These are phyloP conservation scores for Saturnispora sanitii DNA, from an alignment of 805 yeast genomes.

Conservation along the genomic window DNA sequence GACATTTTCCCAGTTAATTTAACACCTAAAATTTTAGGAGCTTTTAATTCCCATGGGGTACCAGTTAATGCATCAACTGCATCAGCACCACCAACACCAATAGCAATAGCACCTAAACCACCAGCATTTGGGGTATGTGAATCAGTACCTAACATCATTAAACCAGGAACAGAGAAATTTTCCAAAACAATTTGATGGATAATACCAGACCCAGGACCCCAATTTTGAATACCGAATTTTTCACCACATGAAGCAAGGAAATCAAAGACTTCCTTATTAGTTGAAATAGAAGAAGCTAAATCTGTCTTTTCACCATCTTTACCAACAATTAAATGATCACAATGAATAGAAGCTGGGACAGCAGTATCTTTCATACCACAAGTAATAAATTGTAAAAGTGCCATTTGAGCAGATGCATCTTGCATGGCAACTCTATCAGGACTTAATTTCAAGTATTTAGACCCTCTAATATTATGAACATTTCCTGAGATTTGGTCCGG, in stretches of 20 bases:
- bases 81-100: conserved; percentile 99
- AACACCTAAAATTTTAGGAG: conserved; percentile 92
- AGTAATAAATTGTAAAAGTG: conserved; percentile 90
- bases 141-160: conserved; percentile 92
- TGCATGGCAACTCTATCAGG: conserved; percentile 99
- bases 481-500: conserved; percentile 71
- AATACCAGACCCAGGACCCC: conserved; percentile 99
- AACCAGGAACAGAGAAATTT: conserved; percentile 97
- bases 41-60: conserved; percentile 95
- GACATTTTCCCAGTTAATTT: conserved; percentile 83
- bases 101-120: conserved; percentile 95
- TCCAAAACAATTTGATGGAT: conserved; percentile 95
- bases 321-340: conserved; percentile 97
- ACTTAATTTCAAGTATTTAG: conserved; percentile 83
- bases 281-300: conserved; percentile 73
- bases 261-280: conserved; percentile 91
- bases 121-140: conserved; percentile 98
- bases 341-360: conserved; percentile 92
- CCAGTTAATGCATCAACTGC: conserved; percentile 95
- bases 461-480: conserved; percentile 53
- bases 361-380: conserved; percentile 88
- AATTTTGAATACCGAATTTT: conserved; percentile 93
- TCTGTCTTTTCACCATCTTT: conserved; percentile 84
- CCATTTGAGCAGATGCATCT: conserved; percentile 99
- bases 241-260: conserved; percentile 85